phyloP scores from a whole-genome alignment of 805 yeast species.

The Kuraishia hungarica region DNA sequence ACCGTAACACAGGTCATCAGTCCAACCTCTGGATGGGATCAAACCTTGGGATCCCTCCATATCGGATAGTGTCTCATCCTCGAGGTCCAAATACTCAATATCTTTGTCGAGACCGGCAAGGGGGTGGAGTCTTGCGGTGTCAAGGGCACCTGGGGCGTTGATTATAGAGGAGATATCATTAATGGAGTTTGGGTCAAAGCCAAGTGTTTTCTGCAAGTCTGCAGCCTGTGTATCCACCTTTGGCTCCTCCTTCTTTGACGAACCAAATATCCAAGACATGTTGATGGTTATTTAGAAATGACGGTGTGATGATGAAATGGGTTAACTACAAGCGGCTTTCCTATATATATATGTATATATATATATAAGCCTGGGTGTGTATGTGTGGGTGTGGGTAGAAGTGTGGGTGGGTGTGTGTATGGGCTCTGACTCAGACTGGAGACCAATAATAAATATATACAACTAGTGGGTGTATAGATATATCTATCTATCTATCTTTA shows the following conservation, averaged over 20 bases:
- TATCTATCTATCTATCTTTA: too few relatives aligned
- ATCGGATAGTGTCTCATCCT: slow-evolving; percentile 68
- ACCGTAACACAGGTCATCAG: slow-evolving; percentile 96
- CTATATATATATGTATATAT: too few relatives aligned
- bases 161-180: slow-evolving; percentile 56
- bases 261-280: slow-evolving; percentile 47
- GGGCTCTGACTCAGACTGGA: too few relatives aligned
- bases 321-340: too few relatives aligned
- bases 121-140: slow-evolving; percentile 75
- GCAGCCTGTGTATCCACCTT: slow-evolving; percentile 6
- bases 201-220: slow-evolving; percentile 28
- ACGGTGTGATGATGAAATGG: too few relatives aligned
- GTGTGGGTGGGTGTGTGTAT: too few relatives aligned
- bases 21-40: slow-evolving; percentile 95
- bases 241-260: slow-evolving; percentile 9
- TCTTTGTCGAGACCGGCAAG: slow-evolving; percentile 87
- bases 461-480: too few relatives aligned
- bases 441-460: too few relatives aligned
- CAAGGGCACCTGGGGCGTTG: slow-evolving; percentile 53
- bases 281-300: neutral
- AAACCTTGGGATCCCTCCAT: slow-evolving; percentile 85
- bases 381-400: too few relatives aligned
- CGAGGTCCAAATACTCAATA: slow-evolving; percentile 83
- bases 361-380: too few relatives aligned
- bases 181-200: slow-evolving; percentile 60